phyloP scores from a whole-genome alignment of 345 rosid species.

The Pistacia integerrima region DNA sequence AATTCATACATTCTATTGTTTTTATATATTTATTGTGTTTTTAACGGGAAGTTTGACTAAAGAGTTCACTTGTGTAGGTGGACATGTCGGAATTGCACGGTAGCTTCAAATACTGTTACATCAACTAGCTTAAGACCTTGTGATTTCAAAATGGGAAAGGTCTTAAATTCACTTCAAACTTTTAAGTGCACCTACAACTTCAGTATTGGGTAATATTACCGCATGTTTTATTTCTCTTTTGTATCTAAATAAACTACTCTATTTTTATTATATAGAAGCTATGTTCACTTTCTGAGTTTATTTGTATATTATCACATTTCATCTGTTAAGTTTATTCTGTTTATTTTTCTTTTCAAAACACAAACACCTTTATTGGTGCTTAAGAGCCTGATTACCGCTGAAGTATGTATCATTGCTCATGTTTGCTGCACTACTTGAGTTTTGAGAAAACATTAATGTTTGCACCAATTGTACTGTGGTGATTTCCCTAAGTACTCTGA shows the following conservation, averaged over 20 bases:
- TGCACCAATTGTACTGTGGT: not conserved
- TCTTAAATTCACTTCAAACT: constrained; percentile 63
- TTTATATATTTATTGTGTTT: not conserved
- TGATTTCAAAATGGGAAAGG: constrained; percentile 88
- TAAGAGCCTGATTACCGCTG: not conserved
- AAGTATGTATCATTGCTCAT: not conserved
- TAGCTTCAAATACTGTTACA: constrained; percentile 58
- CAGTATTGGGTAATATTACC: constrained; percentile 55
- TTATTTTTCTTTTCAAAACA: too few species aligned
- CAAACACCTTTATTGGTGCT: not conserved
- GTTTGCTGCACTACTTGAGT: not conserved
- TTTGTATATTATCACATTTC: not conserved
- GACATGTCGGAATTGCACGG: constrained; percentile 70
- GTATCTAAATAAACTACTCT: not conserved
- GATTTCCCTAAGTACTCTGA: not conserved
- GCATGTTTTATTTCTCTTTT: not conserved
- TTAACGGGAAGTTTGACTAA: constrained; percentile 4
- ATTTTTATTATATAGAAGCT: not conserved
- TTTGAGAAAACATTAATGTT: not conserved
- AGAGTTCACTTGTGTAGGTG: constrained; percentile 51
- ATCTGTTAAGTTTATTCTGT: not conserved
- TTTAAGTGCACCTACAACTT: constrained; percentile 84
- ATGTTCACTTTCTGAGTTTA: not conserved
- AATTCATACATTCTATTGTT: not conserved
- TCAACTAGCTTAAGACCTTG: constrained; percentile 78